These are phyloP conservation scores for Ogataea trehalophila DNA, from an alignment of 805 yeast genomes.

Conservation along the genomic window DNA sequence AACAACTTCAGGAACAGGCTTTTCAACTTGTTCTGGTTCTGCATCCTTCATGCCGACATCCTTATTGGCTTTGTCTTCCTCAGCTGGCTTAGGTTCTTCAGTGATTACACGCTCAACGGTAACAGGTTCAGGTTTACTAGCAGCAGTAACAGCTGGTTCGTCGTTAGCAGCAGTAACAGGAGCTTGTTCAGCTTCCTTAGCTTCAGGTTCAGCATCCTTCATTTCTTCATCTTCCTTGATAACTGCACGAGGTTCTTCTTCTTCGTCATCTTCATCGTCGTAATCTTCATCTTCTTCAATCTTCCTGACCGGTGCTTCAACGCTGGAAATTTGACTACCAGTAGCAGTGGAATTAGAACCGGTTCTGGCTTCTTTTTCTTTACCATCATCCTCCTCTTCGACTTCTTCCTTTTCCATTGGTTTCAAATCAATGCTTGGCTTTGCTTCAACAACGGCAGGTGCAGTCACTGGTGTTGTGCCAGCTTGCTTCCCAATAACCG, in stretches of 20 bases:
- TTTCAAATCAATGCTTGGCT: constrained; percentile 24
- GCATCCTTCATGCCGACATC: background rate
- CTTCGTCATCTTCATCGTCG: constrained; percentile 27
- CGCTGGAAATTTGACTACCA: background rate
- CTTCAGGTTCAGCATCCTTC: background rate
- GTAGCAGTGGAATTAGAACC: background rate
- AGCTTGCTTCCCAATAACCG: constrained; percentile 1
- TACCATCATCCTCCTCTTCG: constrained; percentile 19
- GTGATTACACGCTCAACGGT: background rate
- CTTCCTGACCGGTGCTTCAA: constrained; percentile 29
- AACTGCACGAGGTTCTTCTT: background rate
- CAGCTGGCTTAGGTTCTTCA: background rate
- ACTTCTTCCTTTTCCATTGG: constrained; percentile 31
- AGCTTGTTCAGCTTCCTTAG: background rate
- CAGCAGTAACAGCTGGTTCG: background rate
- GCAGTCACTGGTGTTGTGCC: background rate
- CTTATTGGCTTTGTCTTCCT: background rate
- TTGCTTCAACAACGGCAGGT: background rate
- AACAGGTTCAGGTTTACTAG: background rate
- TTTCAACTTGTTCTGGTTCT: background rate
- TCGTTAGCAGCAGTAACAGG: background rate
- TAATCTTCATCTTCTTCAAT: constrained; percentile 35
- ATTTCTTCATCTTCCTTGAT: background rate
- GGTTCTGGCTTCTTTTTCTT: constrained; percentile 7
- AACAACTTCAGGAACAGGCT: background rate